These are phyloP conservation scores for Globisporangium takayamanum DNA, from an alignment of 352 stramenopile genomes.

Conservation along the genomic window DNA sequence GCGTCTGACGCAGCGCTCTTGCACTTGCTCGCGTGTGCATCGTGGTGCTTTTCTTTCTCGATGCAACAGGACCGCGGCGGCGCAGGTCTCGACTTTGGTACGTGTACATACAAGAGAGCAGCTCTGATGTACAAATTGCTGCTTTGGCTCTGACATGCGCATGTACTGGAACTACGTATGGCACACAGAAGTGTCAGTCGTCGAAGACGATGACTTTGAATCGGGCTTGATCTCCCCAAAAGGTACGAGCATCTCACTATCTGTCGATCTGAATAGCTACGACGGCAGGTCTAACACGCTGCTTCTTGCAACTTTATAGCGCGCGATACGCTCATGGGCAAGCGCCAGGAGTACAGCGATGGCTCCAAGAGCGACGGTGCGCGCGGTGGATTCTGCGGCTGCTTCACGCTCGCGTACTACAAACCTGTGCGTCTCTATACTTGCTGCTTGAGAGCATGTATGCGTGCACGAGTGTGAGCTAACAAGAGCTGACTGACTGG, in stretches of 20 bases:
- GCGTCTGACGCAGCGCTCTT: background rate
- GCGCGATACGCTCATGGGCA: constrained; percentile 58
- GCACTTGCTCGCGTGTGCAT: background rate
- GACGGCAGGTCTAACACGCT: background rate
- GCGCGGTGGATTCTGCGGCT: constrained; percentile 57
- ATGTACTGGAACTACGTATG: background rate
- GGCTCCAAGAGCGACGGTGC: constrained; percentile 20
- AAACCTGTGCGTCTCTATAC: constrained; percentile 47
- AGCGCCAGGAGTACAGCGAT: constrained; percentile 31
- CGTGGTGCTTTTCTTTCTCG: background rate
- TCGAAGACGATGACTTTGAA: constrained; percentile 65
- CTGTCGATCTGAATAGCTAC: background rate
- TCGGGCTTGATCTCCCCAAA: constrained; percentile 72
- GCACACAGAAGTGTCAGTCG: constrained; percentile 63
- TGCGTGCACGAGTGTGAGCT: background rate
- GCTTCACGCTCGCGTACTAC: constrained; percentile 78
- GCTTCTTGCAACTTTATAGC: constrained; percentile 13
- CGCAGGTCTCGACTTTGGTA: constrained; percentile 69
- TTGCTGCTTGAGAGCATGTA: background rate
- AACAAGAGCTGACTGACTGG: background rate
- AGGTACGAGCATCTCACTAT: constrained; percentile 18
- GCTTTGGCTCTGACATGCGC: too few relatives aligned
- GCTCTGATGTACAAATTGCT: background rate
- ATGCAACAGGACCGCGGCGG: constrained; percentile 48
- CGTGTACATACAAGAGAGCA: background rate